Base-by-base conservation (phyloP, 305 asterid species). In the Fraxinus albicans region DNA sequence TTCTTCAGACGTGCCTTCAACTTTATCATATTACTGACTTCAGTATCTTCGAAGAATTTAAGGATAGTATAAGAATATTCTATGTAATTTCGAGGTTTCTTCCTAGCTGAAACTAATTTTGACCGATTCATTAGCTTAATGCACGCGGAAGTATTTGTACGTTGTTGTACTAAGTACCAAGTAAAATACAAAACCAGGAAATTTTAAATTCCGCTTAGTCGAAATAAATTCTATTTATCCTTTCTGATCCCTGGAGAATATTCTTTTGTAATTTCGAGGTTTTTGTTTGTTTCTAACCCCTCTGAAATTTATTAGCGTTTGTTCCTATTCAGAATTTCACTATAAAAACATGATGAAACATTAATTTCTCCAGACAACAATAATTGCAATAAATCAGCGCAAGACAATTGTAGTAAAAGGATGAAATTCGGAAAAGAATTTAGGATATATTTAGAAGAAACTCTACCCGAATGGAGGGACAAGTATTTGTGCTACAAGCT, bases 371-470 rank as follows among this genome's bases (percentile, higher is more conserved):
- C 38, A 27, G 31, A 67, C 38, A 29, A 10, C 8, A 27, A 1
- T 27, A 67, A 12, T 67, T 67, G 36, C 38, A 60, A 33, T 34
- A 81, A 73, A 83, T 81, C 79, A 77, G 73, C 79, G 50, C 42
- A 29, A 42, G 53, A 63, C 70, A n/a, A 63, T 72, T 76, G 38
- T 15, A 27, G 34, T n/a, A 1, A 53, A 21, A 21, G 25, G 50
- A 96, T 94, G 99, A 93, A 94, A 91, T 94, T 96, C 79, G 99
- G 99, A 78, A 96, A 96, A 85, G 98, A 93, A 77, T 96, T 93
- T 29, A 84, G 85, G 70, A 93, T 85, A 67, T 97, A 96, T 87
- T 83, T 96, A 84, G 98, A 94, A 82, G 93, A 93, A 86, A 94
- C 98, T 85, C 90, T 94, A 80, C 98, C 98, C 17, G 94, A 91